Percentiles rank a stretch among this genome's conserved stretches.
These are phyloP conservation scores for Amanita pseudoporphyria DNA, from an alignment of 768 basidiomycete species.

Conservation along the genomic window DNA sequence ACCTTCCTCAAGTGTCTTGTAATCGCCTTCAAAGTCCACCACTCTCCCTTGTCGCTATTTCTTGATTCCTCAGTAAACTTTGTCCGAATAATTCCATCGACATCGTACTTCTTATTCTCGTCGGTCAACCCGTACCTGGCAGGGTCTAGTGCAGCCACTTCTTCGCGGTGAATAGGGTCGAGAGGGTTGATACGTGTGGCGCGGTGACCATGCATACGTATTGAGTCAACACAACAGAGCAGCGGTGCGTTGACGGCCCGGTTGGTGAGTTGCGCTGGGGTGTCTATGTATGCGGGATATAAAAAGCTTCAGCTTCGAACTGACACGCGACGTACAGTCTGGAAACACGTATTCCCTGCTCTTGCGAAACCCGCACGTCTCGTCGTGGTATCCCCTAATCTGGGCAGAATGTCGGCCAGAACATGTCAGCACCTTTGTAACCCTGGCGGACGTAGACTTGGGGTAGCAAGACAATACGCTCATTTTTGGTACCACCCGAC, in stretches of 20 bases:
- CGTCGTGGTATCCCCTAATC: slow-evolving; percentile 35
- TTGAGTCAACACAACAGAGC: slow-evolving; percentile 80
- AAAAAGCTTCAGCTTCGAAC: not conserved
- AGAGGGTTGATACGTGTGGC: slow-evolving; percentile 83
- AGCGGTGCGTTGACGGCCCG: slow-evolving; percentile 66
- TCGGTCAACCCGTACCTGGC: slow-evolving; percentile 65
- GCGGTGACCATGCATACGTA: slow-evolving; percentile 79
- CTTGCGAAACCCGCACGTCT: slow-evolving; percentile 70
- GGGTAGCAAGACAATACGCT: no score
- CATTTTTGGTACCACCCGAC: no score
- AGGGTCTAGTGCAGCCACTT: slow-evolving; percentile 67
- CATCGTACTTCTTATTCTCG: slow-evolving; percentile 44
- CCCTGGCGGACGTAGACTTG: no score
- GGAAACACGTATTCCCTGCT: slow-evolving; percentile 52
- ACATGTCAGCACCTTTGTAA: no score
- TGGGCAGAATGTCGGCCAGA: not conserved
- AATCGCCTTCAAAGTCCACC: slow-evolving; percentile 74
- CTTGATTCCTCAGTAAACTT: slow-evolving; percentile 27
- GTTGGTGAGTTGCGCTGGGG: slow-evolving; percentile 53
- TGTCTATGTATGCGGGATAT: slow-evolving; percentile 33
- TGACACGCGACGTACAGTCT: slow-evolving; percentile 46
- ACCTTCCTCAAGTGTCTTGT: slow-evolving; percentile 55
- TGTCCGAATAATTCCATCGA: slow-evolving; percentile 80
- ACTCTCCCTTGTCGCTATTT: slow-evolving; percentile 23
- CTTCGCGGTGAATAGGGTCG: slow-evolving; percentile 79